Base-by-base conservation (phyloP, 495 filamentous ascomycete genomes). In the Hyaloscypha finlandica region DNA sequence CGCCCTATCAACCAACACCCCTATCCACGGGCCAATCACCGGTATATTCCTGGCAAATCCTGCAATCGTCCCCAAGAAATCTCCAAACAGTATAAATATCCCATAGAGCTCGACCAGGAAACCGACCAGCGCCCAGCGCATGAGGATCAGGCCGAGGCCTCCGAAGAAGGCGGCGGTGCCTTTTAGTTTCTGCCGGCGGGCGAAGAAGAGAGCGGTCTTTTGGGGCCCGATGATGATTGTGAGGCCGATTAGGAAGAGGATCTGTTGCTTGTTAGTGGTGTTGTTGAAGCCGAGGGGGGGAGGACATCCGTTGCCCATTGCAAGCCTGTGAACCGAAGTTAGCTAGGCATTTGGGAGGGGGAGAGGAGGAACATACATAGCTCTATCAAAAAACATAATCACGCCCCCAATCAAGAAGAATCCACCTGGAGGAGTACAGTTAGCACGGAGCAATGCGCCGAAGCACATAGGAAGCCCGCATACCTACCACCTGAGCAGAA, bases 191-290 rank as follows among this genome's bases (percentile, higher is more conserved):
- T 97, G 91, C 59, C 87, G 89, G 48, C 94, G 91, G 58, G 92
- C 90, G 83, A 99, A 99, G 85, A 99, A 99, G 77, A 88, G 79
- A 39, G 92, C 78, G 8, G 95, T 97, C 73, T 97, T 97, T 76
- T 89, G 84, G 57, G 92, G 81, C n/a, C 96, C 96, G 81, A 98
- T 96, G 63, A 97, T 93, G 42, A 97, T 88, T 35, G 93, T 95
- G 5, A 99, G 84, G 77, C 95, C 95, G 83, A 96, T 87, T 45
- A 99, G 88, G 83, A 99, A 97, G 80, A 99, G 92, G 80, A 99
- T 96, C 71, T 73, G 39, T 53, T 20, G 32, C 0, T 20, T 39
- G 90, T 94, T 67, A 57, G 51, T 37, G 14, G n/a, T 20, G 37
- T 20, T 51, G 42, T 16, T 39, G 48, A 63, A 19, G 54, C 55